A percentile compares a stretch with the other conserved stretches of the same genome.
Evolutionary conservation across 2,329 filamentous ascomycete species (phyloP).

Genomic region (Ceratocystis eucalypticola): DNA sequence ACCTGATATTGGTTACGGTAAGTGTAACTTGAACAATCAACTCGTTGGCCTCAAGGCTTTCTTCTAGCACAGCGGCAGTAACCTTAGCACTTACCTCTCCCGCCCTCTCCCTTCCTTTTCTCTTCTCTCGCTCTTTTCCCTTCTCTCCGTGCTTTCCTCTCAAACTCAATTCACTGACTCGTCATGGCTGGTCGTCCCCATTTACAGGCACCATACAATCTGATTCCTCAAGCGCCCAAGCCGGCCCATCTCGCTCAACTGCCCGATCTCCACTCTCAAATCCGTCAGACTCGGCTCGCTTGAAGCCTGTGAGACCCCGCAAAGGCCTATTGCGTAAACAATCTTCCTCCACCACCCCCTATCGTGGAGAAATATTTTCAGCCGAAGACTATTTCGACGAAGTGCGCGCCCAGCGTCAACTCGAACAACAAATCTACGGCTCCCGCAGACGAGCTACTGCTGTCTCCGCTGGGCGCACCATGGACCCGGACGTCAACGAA

Average conservation of each 20-base stretch:
- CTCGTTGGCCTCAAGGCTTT: neutral
- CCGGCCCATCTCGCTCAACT: slow-evolving; percentile 29
- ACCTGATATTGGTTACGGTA: slow-evolving; percentile 45
- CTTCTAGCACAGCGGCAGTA: neutral
- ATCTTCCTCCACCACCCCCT: slow-evolving; percentile 59
- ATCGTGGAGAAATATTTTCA: slow-evolving; percentile 77
- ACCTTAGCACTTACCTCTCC: slow-evolving; percentile 15
- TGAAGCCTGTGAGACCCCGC: slow-evolving; percentile 43
- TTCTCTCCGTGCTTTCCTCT: neutral
- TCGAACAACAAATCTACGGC: slow-evolving; percentile 25
- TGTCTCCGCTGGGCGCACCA: slow-evolving; percentile 21
- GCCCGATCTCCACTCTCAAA: slow-evolving; percentile 35
- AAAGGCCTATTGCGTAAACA: slow-evolving; percentile 51
- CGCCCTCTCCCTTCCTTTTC: neutral
- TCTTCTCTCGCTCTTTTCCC: neutral
- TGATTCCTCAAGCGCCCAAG: slow-evolving; percentile 28
- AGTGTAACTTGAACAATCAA: slow-evolving; percentile 20
- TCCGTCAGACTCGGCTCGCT: slow-evolving; percentile 37
- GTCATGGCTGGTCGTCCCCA: neutral
- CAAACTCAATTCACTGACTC: slow-evolving; percentile 8
- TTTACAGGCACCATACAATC: slow-evolving; percentile 27
- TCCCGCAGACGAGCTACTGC: slow-evolving; percentile 28
- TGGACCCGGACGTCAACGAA: slow-evolving; percentile 30
- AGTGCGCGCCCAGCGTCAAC: slow-evolving; percentile 54
- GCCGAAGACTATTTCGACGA: slow-evolving; percentile 78